Evolutionary conservation across 2,329 filamentous ascomycete genomes (phyloP).

Genomic region (Clonostachys chloroleuca): DNA sequence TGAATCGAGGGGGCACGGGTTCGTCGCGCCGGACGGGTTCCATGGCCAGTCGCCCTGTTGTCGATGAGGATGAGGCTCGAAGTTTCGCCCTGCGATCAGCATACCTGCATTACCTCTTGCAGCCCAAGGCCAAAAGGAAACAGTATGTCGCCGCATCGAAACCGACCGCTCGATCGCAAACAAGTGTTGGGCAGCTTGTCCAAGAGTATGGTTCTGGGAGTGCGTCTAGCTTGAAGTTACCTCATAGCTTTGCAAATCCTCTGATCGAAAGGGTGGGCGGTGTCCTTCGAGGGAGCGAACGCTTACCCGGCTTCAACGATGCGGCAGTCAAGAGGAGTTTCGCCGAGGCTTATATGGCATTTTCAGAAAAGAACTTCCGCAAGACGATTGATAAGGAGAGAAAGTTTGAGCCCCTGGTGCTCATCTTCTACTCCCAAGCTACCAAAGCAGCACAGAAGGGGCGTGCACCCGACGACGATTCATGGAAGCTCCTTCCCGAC

Average conservation of each 20-base stretch:
- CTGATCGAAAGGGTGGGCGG: constrained; percentile 72
- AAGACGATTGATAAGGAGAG: constrained; percentile 93
- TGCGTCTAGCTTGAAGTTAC: constrained; percentile 49
- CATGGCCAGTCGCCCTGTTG: constrained; percentile 20
- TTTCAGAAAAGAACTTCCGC: constrained; percentile 84
- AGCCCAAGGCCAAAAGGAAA: constrained; percentile 83
- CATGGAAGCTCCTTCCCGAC: constrained; percentile 89
- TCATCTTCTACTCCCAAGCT: constrained; percentile 95
- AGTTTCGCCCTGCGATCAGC: constrained; percentile 86
- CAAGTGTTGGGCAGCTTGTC: constrained; percentile 79
- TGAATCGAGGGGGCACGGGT: not conserved
- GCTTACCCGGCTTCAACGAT: constrained; percentile 84
- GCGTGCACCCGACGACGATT: constrained; percentile 74
- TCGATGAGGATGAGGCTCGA: constrained; percentile 78
- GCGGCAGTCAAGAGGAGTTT: constrained; percentile 90
- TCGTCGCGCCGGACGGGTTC: not conserved
- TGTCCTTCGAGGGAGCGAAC: constrained; percentile 77
- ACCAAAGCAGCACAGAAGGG: constrained; percentile 78
- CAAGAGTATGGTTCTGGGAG: constrained; percentile 69
- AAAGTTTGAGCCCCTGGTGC: constrained; percentile 83
- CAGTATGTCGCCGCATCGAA: constrained; percentile 73
- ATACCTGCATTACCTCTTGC: constrained; percentile 88
- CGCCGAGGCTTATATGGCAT: constrained; percentile 87
- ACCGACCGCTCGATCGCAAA: constrained; percentile 56
- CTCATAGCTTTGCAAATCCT: constrained; percentile 45